Percentiles rank a stretch among this genome's conserved stretches.
phyloP scores from a whole-genome alignment of 192 early-diverging fungal genomes.

The Geosiphon pyriformis region DNA sequence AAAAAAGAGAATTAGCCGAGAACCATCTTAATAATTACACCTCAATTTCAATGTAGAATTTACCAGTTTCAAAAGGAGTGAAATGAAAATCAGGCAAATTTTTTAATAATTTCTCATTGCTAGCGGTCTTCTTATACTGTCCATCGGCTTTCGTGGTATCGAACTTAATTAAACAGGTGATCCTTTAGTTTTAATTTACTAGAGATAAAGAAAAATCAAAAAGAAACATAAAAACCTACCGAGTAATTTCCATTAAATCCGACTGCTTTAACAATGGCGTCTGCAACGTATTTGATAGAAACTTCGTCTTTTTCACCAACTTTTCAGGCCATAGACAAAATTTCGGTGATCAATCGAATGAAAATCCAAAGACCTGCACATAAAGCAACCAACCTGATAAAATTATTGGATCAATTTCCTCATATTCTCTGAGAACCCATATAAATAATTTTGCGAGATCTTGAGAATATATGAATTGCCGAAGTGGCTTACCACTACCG shows the following conservation, averaged over 20 bases:
- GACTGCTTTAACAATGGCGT: constrained; percentile 65
- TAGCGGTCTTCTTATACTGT: constrained; percentile 82
- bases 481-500: constrained; percentile 71
- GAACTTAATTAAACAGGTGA: constrained; percentile 37
- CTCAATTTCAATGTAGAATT: constrained; percentile 3
- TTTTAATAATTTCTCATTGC: constrained; percentile 66
- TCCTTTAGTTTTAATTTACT: no score
- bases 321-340: constrained; percentile 23
- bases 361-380: constrained; percentile 21
- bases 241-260: constrained; percentile 57
- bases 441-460: constrained; percentile 77
- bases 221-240: constrained; percentile 26
- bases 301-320: constrained; percentile 74
- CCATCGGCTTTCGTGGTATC: constrained; percentile 72
- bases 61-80: constrained; percentile 68
- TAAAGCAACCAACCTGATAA: constrained; percentile 53
- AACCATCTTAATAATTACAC: neutral
- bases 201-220: no score
- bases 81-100: constrained; percentile 73
- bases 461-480: constrained; percentile 79
- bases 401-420: constrained; percentile 75
- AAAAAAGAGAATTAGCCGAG: neutral
- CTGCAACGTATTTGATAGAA: constrained; percentile 71
- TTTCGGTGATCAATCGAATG: neutral
- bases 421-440: constrained; percentile 76